Evolutionary conservation across 2,329 filamentous ascomycete species (phyloP), one percentile per base, ranked within the genome.

Genomic region (Microsporum ferrugineum): DNA sequence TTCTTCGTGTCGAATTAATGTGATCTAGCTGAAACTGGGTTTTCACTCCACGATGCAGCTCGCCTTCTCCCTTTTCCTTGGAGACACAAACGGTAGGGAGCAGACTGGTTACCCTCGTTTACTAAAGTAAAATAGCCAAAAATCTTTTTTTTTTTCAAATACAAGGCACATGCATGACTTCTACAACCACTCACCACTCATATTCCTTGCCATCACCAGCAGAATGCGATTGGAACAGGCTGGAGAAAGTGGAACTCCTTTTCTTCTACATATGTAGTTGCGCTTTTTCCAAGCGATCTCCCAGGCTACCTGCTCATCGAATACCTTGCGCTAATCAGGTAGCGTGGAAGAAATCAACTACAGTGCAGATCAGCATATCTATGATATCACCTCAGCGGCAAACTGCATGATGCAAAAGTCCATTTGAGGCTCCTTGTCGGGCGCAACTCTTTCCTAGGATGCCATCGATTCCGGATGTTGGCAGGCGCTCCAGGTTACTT

Each of bases 361-460:
- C 45, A 29, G 45, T 12, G 14, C 31, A 7, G 51, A 55, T 55
- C 45, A 8, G 23, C 45, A 51, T 29, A 12, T 31, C 45, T 51
- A 36, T 57, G 55, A 57, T 57, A 57, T 57, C 36, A 43, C 55
- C 23, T 10, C 27, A n/a, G 39, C 55, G 55, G 55, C 36, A 57
- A 57, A 57, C 55, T 36, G 55, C 55, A 57, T 43, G 55, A 57
- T 43, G 51, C 51, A 31, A 34, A 55, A 27, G 14, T 55, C 51
- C 45, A 51, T 51, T 51, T 51, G 45, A 31, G 45, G 45, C 45
- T 51, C 45, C 23, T 55, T 36, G 51, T 31, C 14, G 51, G 33
- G 51, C 33, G 31, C 31, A 38, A 12, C 33, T 23, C 51, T 34
- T 5, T 31, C 31, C n/a, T 10, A n/a, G 8, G 43, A 23, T 47